phyloP scores from a whole-genome alignment of 345 rosid genomes.

The Salix arbutifolia region DNA sequence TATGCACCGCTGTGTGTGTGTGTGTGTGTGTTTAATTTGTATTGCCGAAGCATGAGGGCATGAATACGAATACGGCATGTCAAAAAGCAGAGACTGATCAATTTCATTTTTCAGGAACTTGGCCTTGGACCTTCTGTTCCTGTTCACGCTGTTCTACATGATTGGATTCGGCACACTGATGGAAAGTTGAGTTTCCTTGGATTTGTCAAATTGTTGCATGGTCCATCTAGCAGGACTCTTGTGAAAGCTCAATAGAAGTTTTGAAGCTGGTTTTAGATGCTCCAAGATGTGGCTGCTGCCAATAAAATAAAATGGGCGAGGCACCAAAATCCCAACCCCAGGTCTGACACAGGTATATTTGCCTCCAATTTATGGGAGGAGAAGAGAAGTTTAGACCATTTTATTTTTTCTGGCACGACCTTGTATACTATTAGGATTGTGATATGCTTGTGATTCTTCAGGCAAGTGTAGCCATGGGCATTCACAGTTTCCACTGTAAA shows the following conservation, averaged over 20 bases:
- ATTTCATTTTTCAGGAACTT: slow-evolving; percentile 60
- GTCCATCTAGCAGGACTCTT: slow-evolving; percentile 59
- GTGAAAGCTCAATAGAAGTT: slow-evolving; percentile 18
- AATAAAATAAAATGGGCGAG: not conserved
- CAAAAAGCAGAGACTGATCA: not conserved
- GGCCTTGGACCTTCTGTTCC: slow-evolving; percentile 71
- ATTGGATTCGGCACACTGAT: slow-evolving; percentile 33
- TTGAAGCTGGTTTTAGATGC: not conserved
- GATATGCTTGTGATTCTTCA: not conserved
- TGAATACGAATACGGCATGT: not conserved
- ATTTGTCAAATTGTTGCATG: slow-evolving; percentile 81
- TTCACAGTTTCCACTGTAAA: slow-evolving; percentile 36
- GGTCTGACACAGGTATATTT: not conserved
- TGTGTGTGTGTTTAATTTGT: not conserved
- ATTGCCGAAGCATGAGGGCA: not conserved
- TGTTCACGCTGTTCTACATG: slow-evolving; percentile 33
- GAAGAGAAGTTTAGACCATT: not conserved
- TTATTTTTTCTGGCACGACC: slow-evolving; percentile 6
- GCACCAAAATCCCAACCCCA: not conserved
- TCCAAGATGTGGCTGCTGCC: not conserved
- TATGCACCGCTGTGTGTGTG: not conserved
- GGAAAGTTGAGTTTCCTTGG: slow-evolving; percentile 52
- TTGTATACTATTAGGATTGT: not conserved
- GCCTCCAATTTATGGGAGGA: not conserved
- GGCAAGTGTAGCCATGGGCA: slow-evolving; percentile 13